Evolutionary conservation across 208 protist genomes (phyloP), one percentile per base, ranked within the genome.

Genomic region (Strigomonas culicis): DNA sequence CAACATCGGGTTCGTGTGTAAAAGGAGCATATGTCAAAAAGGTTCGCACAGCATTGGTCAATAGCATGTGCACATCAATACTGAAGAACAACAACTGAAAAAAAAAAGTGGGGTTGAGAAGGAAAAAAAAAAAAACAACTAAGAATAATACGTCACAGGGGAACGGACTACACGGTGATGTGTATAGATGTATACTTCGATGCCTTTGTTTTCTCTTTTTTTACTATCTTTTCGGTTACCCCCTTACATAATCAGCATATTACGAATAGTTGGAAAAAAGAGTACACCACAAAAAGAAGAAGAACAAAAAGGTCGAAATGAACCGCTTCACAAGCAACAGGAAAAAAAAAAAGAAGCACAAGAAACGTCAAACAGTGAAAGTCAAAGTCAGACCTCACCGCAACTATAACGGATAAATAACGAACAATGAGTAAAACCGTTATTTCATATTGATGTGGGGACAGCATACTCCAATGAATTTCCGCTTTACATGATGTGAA

Each of bases 151-250:
- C n/a, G 27, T 46, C 17, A 27, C 36, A 61, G 30, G 30, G 24
- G 27, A 55, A 55, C n/a, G 49, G 24, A 47, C 13, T 21, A 47
- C 13, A 47, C 19, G 13, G 19, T 21, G 13, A 13, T 47, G 13
- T 47, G 13, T 47, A 21, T 47, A 13, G 41, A 19, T 47, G 6
- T 41, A 41, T 13, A 6, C 36, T 6, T 17, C 36, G 36, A 6
- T 41, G 36, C 8, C 36, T 61, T 63, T 70, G 46, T 24, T 25
- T 76, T 36, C 73, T 78, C 56, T 68, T 55, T 30, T 58, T 82
- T 61, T 46, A 10, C n/a, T 30, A 52, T 50, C n/a, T 47, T 4
- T 53, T 6, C 24, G 7, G 46, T 32, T 57, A 43, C 44, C 17
- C 13, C 62, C 27, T 27, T 11, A 51, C n/a, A 65, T 50, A 62